phyloP scores from a whole-genome alignment of 202 grass and related monocot species.

The Schoenoplectus tabernaemontani region DNA sequence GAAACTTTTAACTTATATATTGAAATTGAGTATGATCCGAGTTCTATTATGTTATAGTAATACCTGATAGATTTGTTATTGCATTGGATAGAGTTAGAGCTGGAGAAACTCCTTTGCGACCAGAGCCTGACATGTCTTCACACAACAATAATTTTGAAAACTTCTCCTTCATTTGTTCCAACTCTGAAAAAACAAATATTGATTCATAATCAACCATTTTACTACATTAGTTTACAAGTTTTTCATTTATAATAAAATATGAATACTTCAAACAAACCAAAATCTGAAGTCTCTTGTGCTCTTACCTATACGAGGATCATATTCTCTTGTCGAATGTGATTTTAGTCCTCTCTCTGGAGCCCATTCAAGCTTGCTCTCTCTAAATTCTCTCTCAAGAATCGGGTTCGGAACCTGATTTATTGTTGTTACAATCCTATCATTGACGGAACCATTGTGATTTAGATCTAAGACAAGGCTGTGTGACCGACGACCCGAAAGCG shows the following conservation, averaged over 20 bases:
- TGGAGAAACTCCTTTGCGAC: conserved; percentile 65
- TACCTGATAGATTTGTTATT: conserved; percentile 86
- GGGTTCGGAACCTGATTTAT: neutral
- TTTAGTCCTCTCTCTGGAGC: conserved; percentile 1
- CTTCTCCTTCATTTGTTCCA: conserved; percentile 65
- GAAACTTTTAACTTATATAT: no score
- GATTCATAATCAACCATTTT: no score
- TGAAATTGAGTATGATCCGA: no score
- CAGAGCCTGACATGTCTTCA: conserved; percentile 78
- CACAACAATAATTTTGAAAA: conserved; percentile 73
- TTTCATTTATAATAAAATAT: no score
- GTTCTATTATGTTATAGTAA: neutral
- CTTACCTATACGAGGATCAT: neutral
- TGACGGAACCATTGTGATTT: neutral
- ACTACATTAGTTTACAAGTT: no score
- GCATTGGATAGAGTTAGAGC: conserved; percentile 80
- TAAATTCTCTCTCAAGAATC: neutral
- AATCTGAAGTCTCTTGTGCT: neutral
- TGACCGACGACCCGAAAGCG: neutral
- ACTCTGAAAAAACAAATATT: conserved; percentile 26
- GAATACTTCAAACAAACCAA: no score
- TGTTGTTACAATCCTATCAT: neutral
- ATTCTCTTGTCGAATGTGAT: neutral
- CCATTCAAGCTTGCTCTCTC: conserved; percentile 5
- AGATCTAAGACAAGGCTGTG: conserved; percentile 17